Conservation (phyloP, 2,329 filamentous ascomycete species). For the Phyllosticta paracitricarpa region DNA sequence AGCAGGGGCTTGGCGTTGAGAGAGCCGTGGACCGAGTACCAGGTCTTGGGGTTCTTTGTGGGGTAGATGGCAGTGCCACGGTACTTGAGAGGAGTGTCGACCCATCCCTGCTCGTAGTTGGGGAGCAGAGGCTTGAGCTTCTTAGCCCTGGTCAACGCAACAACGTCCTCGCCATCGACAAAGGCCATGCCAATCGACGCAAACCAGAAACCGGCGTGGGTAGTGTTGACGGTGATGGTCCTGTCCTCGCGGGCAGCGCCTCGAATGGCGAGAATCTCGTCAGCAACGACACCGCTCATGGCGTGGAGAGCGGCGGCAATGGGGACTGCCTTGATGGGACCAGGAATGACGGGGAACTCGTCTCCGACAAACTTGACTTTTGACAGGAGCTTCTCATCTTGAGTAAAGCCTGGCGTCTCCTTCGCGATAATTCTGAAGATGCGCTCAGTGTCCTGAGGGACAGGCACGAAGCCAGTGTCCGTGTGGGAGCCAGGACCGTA, state of each 20-base stretch:
- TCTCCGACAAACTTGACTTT: constrained; percentile 32
- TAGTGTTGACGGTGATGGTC: constrained; percentile 36
- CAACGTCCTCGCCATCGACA: constrained; percentile 28
- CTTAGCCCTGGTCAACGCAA: constrained; percentile 19
- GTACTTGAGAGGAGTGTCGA: constrained; percentile 27
- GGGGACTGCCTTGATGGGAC: constrained; percentile 35
- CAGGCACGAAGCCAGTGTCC: constrained; percentile 28
- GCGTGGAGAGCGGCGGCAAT: constrained; percentile 34
- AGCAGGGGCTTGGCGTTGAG: constrained; percentile 36
- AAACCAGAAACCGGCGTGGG: constrained; percentile 38
- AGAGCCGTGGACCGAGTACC: constrained; percentile 44
- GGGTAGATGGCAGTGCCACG: constrained; percentile 30
- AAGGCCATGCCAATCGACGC: constrained; percentile 30
- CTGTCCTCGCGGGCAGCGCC: constrained; percentile 14
- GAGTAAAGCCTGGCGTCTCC: constrained; percentile 32
- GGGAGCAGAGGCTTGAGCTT: constrained; percentile 22
- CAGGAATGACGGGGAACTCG: constrained; percentile 31
- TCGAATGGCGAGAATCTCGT: constrained; percentile 28
- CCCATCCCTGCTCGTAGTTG: constrained; percentile 33
- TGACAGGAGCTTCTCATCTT: constrained; percentile 22
- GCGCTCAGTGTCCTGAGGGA: constrained; percentile 28
- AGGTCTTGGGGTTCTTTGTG: constrained; percentile 35
- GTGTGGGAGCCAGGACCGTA: constrained; percentile 35
- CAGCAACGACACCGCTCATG: constrained; percentile 34
- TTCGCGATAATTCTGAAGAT: constrained; percentile 30